Base-by-base conservation (phyloP, 164 flowering plant genomes). In the Amborella trichopoda region DNA sequence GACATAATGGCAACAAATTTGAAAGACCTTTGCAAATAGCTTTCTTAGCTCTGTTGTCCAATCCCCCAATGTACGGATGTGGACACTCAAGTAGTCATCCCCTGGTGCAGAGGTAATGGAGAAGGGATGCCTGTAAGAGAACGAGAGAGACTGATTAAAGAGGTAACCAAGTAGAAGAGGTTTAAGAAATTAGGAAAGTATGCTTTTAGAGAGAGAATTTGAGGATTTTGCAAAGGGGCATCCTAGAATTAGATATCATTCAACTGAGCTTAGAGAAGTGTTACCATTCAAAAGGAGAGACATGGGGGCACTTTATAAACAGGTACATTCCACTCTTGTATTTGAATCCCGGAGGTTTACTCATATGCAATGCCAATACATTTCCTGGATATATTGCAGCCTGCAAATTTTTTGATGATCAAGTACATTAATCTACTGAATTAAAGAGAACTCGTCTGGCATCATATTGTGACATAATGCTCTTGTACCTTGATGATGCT, bases 41-140 rank as follows among this genome's bases (percentile, higher is more conserved):
- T 58, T 59, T 44, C 60, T 61, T 10, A 86, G 81, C 52, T 71
- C 96, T 3, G 65, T 65, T 10, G 98, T 91, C 98, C 98, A 91
- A 46, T 87, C 96, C 53, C 96, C 99, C 23, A 78, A 38, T 19
- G 93, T 68, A 45, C 94, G 59, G 23, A 86, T 83, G 37, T 90
- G 98, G 33, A 83, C 77, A 28, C 98, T 90, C 59, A 90, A 59
- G 66, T 77, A 79, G 55, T 69, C 75, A 58, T 90, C 95, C 39
- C 72, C 89, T 8, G 95, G 98, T n/a, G 98, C 95, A 28, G 98
- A 90, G 54, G 98, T 86, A 56, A 86, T 81, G 12, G 95, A 81
- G 64, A 90, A 90, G 12, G 95, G 98, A 68, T 91, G 98, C 98
- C 96, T 90, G 67, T n/a, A n/a, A n/a, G n/a, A n/a, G n/a, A n/a